phyloP scores from a whole-genome alignment of 176 grass and related monocot genomes.

The Ampelocalamus luodianensis region DNA sequence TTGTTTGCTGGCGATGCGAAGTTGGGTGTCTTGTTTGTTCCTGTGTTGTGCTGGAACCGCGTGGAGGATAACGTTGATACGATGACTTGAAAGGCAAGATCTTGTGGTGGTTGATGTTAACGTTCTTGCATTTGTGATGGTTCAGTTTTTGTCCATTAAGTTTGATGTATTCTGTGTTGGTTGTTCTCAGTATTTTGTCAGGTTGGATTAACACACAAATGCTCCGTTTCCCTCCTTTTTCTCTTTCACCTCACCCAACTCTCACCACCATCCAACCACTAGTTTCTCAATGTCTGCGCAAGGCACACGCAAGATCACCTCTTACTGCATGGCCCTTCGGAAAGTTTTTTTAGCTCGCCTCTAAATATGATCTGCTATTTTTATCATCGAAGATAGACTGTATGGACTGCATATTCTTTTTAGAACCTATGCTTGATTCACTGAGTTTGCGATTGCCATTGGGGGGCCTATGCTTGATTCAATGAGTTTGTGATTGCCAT shows the following conservation, averaged over 20 bases:
- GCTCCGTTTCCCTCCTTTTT: not conserved
- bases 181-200: not conserved
- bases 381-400: not conserved
- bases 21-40: not conserved
- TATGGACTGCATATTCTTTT: not conserved
- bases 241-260: not conserved
- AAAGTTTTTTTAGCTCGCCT: not conserved
- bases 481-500: not conserved
- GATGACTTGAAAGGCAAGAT: not conserved
- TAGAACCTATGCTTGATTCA: not conserved
- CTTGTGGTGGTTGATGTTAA: constrained; percentile 18
- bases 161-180: constrained; percentile 14
- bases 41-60: not conserved
- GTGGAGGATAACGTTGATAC: not conserved
- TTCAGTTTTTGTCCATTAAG: not conserved
- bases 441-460: not conserved
- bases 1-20: not conserved
- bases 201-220: not conserved
- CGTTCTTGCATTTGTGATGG: constrained; percentile 23
- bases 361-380: not conserved
- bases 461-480: not conserved
- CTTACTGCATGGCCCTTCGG: not conserved
- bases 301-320: not conserved
- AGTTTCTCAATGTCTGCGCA: not conserved
- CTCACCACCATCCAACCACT: not conserved